Evolutionary conservation across 805 yeast species (phyloP), one percentile per base, ranked within the genome.

Genomic region (Saturnispora serradocipensis): DNA sequence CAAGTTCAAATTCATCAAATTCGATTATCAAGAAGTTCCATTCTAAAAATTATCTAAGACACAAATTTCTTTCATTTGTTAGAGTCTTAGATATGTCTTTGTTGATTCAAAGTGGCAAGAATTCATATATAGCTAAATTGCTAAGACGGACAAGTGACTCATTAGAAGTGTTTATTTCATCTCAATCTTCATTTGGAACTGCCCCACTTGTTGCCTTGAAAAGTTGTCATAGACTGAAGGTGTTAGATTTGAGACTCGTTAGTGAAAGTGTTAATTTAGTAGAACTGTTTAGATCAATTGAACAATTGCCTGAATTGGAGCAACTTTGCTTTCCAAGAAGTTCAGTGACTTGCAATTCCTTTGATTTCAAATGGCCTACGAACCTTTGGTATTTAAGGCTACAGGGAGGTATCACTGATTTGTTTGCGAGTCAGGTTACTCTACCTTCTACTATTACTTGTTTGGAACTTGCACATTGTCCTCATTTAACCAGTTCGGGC

Each of bases 141-240:
- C 70, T 93, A 51, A 78, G 95, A 60, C 74, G 96, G 40, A 86
- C 96, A 50, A 77, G 89, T 8, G 65, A 74, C 18, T 76, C 73
- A 38, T 69, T 93, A 46, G 77, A 81, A 56, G 70, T 74, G 10
- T 89, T 93, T 59, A 77, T 86, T 7, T 97, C 98, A 0, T 96
- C 98, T 3, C 98, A 91, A 63, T 84, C 97, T 32, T 85, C 95
- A 69, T 91, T 93, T 71, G 99, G 99, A 0, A 76, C 82, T 47
- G 86, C 95, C 2, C 97, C 98, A 1, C 69, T 91, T 57, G 77
- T 88, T n/a, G 82, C 95, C 48, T 72, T 93, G 44, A 77, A 86
- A 53, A 72, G 82, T 43, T 93, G 99, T 64, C 69, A 69, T 22
- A 72, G 75, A 28, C 69, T 91, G 52, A 73, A 73, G 55, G 76